Percentiles rank a stretch among this genome's conserved stretches.
Evolutionary conservation across 768 basidiomycete species (phyloP).

Genomic region (Aureoboletus auriporus): DNA sequence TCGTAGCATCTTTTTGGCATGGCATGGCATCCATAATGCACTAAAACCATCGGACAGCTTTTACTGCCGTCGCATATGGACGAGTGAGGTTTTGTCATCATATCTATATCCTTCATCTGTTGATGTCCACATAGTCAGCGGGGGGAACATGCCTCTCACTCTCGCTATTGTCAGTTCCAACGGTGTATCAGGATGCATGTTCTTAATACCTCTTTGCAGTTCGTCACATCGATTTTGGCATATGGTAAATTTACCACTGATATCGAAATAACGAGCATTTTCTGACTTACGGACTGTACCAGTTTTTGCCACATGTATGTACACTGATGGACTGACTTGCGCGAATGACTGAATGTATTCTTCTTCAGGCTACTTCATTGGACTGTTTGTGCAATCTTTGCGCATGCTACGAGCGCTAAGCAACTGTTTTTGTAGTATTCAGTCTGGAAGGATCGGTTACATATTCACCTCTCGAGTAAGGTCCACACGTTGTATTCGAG

Average conservation of each 20-base stretch:
- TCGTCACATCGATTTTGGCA: not conserved
- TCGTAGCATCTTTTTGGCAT: not conserved
- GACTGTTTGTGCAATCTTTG: not conserved
- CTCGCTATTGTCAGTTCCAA: slow-evolving; percentile 5
- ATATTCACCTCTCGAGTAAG: slow-evolving; percentile 1
- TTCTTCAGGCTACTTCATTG: not conserved
- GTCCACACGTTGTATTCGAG: not conserved
- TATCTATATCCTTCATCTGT: not conserved
- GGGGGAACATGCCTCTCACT: slow-evolving; percentile 9
- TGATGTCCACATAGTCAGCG: slow-evolving; percentile 11
- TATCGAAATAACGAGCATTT: not conserved
- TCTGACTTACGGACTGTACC: not conserved
- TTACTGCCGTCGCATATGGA: slow-evolving; percentile 14
- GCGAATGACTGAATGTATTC: not conserved
- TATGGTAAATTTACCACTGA: not conserved
- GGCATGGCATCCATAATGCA: not conserved
- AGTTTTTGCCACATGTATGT: slow-evolving; percentile 11
- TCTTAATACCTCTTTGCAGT: slow-evolving; percentile 2
- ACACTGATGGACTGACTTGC: not conserved
- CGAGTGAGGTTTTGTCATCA: slow-evolving; percentile 3
- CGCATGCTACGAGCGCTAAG: not conserved
- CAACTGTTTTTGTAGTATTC: not conserved
- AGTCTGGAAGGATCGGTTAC: not conserved
- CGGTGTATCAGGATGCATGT: not conserved
- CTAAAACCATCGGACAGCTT: slow-evolving; percentile 3